Percentiles rank a stretch among this genome's conserved stretches.
Conservation (phyloP, 352 stramenopile species). For the Pseudoperonospora humuli region DNA sequence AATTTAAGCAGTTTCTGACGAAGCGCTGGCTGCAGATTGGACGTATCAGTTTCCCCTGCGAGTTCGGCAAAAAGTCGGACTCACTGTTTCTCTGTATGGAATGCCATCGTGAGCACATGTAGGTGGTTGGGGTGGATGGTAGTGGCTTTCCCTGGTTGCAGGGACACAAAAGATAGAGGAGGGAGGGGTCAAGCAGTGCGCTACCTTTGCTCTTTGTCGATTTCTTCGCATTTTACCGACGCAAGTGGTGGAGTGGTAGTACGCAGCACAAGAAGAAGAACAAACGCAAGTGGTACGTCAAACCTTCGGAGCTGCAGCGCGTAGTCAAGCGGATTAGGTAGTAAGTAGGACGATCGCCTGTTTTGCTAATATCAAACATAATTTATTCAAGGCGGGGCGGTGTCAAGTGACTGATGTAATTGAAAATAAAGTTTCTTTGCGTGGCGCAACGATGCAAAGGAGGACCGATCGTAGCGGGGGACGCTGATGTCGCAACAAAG, state of each 20-base stretch:
- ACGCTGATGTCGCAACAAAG: too few species aligned
- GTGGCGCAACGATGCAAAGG: too few species aligned
- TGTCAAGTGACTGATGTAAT: too few species aligned
- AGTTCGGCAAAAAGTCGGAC: slow-evolving; percentile 75
- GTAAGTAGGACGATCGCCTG: slow-evolving; percentile 1
- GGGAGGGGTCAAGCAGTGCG: slow-evolving; percentile 14
- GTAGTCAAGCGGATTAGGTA: neutral
- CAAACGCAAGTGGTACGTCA: slow-evolving; percentile 9
- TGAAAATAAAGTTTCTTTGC: too few species aligned
- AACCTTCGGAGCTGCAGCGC: neutral
- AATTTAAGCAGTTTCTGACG: slow-evolving; percentile 69
- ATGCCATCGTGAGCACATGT: slow-evolving; percentile 74
- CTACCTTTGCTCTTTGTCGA: slow-evolving; percentile 7
- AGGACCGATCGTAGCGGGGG: too few species aligned
- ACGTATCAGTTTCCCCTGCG: slow-evolving; percentile 63
- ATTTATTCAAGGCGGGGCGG: slow-evolving; percentile 18
- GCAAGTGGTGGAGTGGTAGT: slow-evolving; percentile 7
- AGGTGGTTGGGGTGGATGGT: neutral
- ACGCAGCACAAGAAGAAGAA: too few species aligned
- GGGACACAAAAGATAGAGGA: slow-evolving; percentile 1
- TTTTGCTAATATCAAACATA: slow-evolving; percentile 33
- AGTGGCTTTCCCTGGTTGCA: neutral
- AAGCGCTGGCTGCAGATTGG: slow-evolving; percentile 42
- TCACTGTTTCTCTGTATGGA: slow-evolving; percentile 78
- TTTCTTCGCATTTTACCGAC: slow-evolving; percentile 3